phyloP scores from a whole-genome alignment of 805 yeast genomes.

The Zygotorulaspora florentina region DNA sequence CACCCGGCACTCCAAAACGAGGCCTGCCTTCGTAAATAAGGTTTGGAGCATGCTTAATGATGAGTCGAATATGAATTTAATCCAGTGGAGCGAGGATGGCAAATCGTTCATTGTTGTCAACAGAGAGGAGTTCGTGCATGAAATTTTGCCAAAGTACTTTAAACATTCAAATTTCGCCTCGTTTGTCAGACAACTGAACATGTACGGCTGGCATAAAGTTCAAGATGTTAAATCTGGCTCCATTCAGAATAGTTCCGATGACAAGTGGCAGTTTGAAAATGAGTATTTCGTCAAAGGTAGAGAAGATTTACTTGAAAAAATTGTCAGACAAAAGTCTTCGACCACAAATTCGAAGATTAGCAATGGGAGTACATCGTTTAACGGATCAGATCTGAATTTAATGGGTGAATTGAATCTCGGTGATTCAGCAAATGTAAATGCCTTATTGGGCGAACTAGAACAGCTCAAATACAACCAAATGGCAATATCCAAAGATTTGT shows the following conservation, averaged over 20 bases:
- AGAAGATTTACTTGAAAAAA: constrained; percentile 81
- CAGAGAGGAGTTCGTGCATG: constrained; percentile 76
- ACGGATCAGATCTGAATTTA: constrained; percentile 13
- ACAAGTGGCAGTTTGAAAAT: constrained; percentile 83
- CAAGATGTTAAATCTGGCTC: constrained; percentile 86
- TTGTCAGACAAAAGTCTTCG: constrained; percentile 62
- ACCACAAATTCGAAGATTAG: constrained; percentile 7
- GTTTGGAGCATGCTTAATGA: constrained; percentile 96
- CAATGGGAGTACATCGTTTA: constrained; percentile 2
- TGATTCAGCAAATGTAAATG: constrained; percentile 11
- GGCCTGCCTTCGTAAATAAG: constrained; percentile 91
- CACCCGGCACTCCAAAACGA: constrained; percentile 39
- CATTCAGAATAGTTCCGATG: constrained; percentile 57
- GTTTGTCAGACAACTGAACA: constrained; percentile 91
- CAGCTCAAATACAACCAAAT: constrained; percentile 71
- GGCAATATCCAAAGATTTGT: constrained; percentile 77
- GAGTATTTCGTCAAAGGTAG: constrained; percentile 71
- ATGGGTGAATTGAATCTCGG: constrained; percentile 15
- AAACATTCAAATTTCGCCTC: constrained; percentile 94
- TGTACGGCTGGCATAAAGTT: constrained; percentile 99
- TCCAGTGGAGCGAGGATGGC: constrained; percentile 85
- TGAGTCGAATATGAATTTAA: constrained; percentile 58
- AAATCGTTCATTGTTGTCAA: constrained; percentile 77
- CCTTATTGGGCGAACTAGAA: constrained; percentile 65
- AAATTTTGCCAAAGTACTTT: constrained; percentile 84